A percentile compares a stretch with the other conserved stretches of the same genome.
These are phyloP conservation scores for Noccaea caerulescens DNA, from an alignment of 345 rosid species.

Conservation along the genomic window DNA sequence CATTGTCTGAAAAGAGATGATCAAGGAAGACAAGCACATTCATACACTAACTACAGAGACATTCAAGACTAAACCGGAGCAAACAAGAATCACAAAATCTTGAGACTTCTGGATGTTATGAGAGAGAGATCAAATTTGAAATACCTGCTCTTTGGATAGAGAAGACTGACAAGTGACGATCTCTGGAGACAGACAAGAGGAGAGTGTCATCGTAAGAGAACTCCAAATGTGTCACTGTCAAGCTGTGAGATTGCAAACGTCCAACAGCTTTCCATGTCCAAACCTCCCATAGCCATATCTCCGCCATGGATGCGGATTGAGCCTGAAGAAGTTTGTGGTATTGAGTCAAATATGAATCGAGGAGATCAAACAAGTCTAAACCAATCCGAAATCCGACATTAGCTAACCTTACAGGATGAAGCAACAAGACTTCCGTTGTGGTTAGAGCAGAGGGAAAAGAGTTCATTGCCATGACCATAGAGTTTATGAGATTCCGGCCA, in stretches of 20 bases:
- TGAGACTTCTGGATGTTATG: background rate
- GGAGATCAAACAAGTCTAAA: background rate
- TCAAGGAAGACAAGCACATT: background rate
- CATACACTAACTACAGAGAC: background rate
- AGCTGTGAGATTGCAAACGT: constrained; percentile 84
- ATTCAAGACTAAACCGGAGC: background rate
- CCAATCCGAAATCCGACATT: background rate
- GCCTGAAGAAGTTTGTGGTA: constrained; percentile 57
- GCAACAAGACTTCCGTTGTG: constrained; percentile 80
- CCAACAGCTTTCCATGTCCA: constrained; percentile 95
- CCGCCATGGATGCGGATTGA: constrained; percentile 78
- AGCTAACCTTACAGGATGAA: constrained; percentile 90
- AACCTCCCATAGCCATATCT: constrained; percentile 93
- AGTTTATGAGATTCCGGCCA: constrained; percentile 99
- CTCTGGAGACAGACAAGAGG: constrained; percentile 91
- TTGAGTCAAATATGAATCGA: background rate
- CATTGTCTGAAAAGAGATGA: constrained; percentile 42
- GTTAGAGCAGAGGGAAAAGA: constrained; percentile 80
- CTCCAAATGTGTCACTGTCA: constrained; percentile 90
- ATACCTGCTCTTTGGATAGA: constrained; percentile 67
- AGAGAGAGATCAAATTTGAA: background rate
- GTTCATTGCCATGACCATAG: constrained; percentile 93
- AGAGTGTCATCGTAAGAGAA: constrained; percentile 77
- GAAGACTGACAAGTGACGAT: constrained; percentile 89
- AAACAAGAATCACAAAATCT: background rate